Evolutionary conservation across 1,284 basidiomycete species (phyloP).

Genomic region (Tremellales sp.): DNA sequence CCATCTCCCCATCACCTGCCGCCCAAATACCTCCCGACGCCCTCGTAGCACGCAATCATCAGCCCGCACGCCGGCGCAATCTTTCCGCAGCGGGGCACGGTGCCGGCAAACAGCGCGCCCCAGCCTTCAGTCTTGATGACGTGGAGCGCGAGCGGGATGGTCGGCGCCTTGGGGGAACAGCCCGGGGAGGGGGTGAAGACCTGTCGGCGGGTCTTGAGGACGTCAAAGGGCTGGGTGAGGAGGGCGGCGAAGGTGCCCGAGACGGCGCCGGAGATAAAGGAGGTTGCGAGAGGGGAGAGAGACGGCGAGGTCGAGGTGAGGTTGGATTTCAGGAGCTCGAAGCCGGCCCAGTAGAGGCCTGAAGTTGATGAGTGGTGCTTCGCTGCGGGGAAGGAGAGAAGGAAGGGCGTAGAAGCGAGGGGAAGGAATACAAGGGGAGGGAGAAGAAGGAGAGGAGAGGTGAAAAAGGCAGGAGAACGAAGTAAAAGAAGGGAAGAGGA

Average conservation of each 20-base stretch:
- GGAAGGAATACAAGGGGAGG: slow-evolving; percentile 7
- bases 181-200: slow-evolving; percentile 60
- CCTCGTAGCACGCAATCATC: slow-evolving; percentile 87
- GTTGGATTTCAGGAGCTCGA: slow-evolving; percentile 43
- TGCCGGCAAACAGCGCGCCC: slow-evolving; percentile 75
- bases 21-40: slow-evolving; percentile 48
- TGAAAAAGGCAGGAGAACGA: too few species aligned
- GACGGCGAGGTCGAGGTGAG: slow-evolving; percentile 32
- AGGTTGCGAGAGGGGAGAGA: slow-evolving; percentile 36
- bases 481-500: too few species aligned
- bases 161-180: slow-evolving; percentile 48
- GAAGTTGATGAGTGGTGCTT: background rate
- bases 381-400: background rate
- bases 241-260: slow-evolving; percentile 66
- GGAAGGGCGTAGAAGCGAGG: background rate
- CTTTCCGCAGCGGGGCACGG: slow-evolving; percentile 85
- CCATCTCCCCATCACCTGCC: slow-evolving; percentile 14
- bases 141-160: slow-evolving; percentile 61
- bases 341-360: slow-evolving; percentile 49
- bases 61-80: slow-evolving; percentile 95
- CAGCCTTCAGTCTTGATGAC: slow-evolving; percentile 76
- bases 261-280: slow-evolving; percentile 45
- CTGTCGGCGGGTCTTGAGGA: slow-evolving; percentile 90
- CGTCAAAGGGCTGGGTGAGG: slow-evolving; percentile 91
- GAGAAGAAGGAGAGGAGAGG: slow-evolving; percentile 3